Percentiles rank a stretch among this genome's conserved stretches.
Conservation (phyloP, 2,329 filamentous ascomycete genomes). For the Pseudonectria buxi region DNA sequence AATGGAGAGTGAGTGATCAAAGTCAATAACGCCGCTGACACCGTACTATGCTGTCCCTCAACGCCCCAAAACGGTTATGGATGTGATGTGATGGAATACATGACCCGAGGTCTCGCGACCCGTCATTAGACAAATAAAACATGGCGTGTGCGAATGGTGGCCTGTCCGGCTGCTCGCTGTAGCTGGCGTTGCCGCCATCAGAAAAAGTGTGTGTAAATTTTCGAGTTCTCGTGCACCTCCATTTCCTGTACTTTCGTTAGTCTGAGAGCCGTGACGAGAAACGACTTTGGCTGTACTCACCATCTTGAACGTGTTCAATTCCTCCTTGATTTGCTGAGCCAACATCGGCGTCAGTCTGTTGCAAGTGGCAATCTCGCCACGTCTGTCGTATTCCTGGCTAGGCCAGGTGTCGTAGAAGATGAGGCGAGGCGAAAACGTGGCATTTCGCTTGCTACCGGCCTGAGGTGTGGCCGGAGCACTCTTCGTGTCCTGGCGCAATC, state of each 20-base stretch:
- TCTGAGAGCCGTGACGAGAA: background rate
- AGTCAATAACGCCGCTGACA: constrained; percentile 47
- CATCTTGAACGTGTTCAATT: constrained; percentile 99
- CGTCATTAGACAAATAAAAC: constrained; percentile 22
- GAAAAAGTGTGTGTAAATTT: constrained; percentile 99
- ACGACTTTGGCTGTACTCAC: constrained; percentile 13
- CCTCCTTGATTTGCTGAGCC: constrained; percentile 98
- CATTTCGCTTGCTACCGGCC: constrained; percentile 53
- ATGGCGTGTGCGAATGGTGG: constrained; percentile 17
- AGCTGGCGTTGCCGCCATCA: constrained; percentile 47
- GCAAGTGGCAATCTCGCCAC: constrained; percentile 94
- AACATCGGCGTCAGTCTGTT: constrained; percentile 95
- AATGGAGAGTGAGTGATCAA: constrained; percentile 30
- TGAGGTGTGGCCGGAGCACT: constrained; percentile 76
- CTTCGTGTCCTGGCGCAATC: constrained; percentile 68
- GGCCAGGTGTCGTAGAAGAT: constrained; percentile 97
- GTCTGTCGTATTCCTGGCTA: constrained; percentile 88
- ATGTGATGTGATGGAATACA: constrained; percentile 48
- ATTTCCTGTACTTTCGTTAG: constrained; percentile 68
- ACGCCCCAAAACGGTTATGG: constrained; percentile 41
- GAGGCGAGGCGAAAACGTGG: constrained; percentile 83
- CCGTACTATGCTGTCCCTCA: constrained; percentile 52
- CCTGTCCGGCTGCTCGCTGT: constrained; percentile 12
- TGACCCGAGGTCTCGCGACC: constrained; percentile 26
- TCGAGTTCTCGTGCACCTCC: constrained; percentile 98